Percentiles rank a stretch among this genome's conserved stretches.
phyloP scores from a whole-genome alignment of 352 stramenopile genomes.

The Globisporangium heterothallicum region DNA sequence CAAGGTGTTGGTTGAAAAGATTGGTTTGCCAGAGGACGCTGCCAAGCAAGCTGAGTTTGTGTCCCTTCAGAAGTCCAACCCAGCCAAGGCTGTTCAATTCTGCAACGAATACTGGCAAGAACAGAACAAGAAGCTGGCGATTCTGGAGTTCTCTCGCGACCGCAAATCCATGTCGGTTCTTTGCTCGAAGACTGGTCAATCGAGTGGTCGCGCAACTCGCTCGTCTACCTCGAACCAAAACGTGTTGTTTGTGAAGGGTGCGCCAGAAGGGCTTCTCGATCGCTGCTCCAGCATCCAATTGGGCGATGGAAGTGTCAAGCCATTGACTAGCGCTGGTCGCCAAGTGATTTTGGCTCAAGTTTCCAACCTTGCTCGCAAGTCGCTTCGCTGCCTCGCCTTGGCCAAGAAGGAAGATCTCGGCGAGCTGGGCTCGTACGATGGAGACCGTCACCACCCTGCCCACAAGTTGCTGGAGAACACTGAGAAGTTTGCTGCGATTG shows the following conservation, averaged over 20 bases:
- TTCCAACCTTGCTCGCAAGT: slow-evolving; percentile 88
- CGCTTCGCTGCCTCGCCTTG: slow-evolving; percentile 94
- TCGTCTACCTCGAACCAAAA: slow-evolving; percentile 79
- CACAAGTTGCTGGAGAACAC: slow-evolving; percentile 79
- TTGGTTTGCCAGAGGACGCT: slow-evolving; percentile 77
- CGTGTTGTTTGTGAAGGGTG: slow-evolving; percentile 98
- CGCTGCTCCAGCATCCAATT: slow-evolving; percentile 94
- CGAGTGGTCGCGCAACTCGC: slow-evolving; percentile 42
- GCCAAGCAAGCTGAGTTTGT: slow-evolving; percentile 60
- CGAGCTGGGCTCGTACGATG: slow-evolving; percentile 72
- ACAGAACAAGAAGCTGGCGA: slow-evolving; percentile 89
- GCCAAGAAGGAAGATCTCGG: slow-evolving; percentile 94
- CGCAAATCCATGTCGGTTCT: slow-evolving; percentile 98
- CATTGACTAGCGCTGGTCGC: slow-evolving; percentile 86
- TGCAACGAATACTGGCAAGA: slow-evolving; percentile 77
- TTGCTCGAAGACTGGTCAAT: slow-evolving; percentile 44
- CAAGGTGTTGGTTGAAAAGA: slow-evolving; percentile 93
- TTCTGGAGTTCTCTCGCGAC: slow-evolving; percentile 95
- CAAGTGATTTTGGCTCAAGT: slow-evolving; percentile 89
- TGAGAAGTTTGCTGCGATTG: slow-evolving; percentile 91
- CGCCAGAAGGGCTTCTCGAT: slow-evolving; percentile 95
- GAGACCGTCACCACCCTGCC: slow-evolving; percentile 77
- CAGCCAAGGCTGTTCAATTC: slow-evolving; percentile 72
- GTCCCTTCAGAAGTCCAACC: slow-evolving; percentile 50
- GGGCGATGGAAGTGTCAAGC: slow-evolving; percentile 88